A percentile compares a stretch with the other conserved stretches of the same genome.
Conservation (phyloP, 108 stramenopile species). For the Cyclotella baltica region DNA sequence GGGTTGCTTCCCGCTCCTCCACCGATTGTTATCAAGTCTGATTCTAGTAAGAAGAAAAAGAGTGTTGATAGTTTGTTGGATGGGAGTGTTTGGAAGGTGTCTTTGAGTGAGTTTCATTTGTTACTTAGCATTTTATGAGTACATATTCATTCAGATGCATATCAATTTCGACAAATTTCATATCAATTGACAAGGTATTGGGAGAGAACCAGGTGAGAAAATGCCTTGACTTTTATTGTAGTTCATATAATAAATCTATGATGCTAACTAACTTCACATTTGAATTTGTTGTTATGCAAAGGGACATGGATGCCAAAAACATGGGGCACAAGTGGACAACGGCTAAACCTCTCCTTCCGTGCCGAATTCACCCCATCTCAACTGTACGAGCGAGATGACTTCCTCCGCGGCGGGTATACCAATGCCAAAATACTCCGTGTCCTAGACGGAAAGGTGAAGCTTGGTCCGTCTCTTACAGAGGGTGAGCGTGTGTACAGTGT, state of each 20-base stretch:
- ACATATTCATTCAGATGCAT: too few species aligned
- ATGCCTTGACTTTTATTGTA: background rate
- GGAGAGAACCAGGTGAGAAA: slow-evolving; percentile 61
- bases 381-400: slow-evolving; percentile 71
- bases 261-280: too few species aligned
- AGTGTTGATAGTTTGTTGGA: slow-evolving; percentile 46
- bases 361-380: slow-evolving; percentile 65
- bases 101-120: slow-evolving; percentile 44
- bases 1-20: slow-evolving; percentile 34
- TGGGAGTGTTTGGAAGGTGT: slow-evolving; percentile 71
- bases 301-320: slow-evolving; percentile 88
- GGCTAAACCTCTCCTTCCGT: slow-evolving; percentile 64
- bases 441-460: slow-evolving; percentile 27
- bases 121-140: too few species aligned
- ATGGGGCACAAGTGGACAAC: slow-evolving; percentile 74
- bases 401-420: slow-evolving; percentile 58
- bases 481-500: slow-evolving; percentile 54
- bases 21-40: slow-evolving; percentile 13
- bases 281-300: too few species aligned
- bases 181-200: slow-evolving; percentile 40
- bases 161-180: too few species aligned
- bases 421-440: slow-evolving; percentile 65
- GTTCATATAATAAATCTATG: background rate
- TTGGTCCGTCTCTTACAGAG: slow-evolving; percentile 60
- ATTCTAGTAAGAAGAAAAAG: slow-evolving; percentile 27